These are phyloP conservation scores for Immersiporthe knoxdaviesiana DNA, from an alignment of 2,329 filamentous ascomycete species.

Conservation along the genomic window DNA sequence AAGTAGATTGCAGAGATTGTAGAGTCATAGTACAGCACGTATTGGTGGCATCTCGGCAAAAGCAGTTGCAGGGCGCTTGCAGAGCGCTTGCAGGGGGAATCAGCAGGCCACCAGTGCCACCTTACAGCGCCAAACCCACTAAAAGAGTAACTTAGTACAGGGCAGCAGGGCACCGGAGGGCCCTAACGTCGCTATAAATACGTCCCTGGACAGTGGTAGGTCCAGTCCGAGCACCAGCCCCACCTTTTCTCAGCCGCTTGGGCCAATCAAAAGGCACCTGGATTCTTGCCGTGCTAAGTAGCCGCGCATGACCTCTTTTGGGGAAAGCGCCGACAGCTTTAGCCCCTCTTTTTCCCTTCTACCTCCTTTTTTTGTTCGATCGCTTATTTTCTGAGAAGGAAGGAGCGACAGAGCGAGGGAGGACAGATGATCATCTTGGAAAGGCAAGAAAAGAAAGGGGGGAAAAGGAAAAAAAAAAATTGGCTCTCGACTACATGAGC, in stretches of 20 bases:
- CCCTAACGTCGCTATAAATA: not conserved
- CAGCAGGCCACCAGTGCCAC: not conserved
- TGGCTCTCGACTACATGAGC: slow-evolving; percentile 3
- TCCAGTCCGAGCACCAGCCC: too few species aligned
- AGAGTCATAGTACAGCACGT: not conserved
- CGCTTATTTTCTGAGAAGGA: not conserved
- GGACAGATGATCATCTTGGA: not conserved
- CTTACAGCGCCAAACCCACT: not conserved
- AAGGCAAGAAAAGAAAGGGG: not conserved
- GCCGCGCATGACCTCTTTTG: slow-evolving; percentile 7
- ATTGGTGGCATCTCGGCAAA: slow-evolving; percentile 1
- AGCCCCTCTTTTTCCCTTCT: not conserved
- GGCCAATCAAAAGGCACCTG: not conserved
- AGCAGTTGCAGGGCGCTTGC: not conserved
- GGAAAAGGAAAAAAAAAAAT: not conserved
- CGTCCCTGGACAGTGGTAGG: not conserved
- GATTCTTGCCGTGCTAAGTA: not conserved
- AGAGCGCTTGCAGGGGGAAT: not conserved
- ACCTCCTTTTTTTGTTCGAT: not conserved
- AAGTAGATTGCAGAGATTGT: not conserved
- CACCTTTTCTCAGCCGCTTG: not conserved
- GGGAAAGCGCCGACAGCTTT: not conserved
- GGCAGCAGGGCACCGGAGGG: not conserved
- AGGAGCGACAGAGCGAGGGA: not conserved
- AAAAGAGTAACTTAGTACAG: not conserved